Evolutionary conservation across 2,329 filamentous ascomycete species (phyloP).

Genomic region (Xylariaceae sp.): DNA sequence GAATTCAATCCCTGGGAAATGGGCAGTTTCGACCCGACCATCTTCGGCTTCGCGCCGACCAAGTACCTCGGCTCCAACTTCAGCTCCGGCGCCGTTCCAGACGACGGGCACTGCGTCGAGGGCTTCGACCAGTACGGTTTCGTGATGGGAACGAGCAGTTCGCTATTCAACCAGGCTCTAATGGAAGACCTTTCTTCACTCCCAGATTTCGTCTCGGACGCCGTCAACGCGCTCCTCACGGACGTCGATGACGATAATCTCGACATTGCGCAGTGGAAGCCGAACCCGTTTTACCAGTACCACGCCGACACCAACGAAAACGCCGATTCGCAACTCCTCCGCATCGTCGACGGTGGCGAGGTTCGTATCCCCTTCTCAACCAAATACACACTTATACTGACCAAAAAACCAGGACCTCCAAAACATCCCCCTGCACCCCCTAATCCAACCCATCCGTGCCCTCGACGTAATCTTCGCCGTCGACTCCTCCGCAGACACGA

Average conservation of each 20-base stretch:
- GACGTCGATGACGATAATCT: constrained; percentile 53
- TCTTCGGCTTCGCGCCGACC: constrained; percentile 65
- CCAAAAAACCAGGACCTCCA: constrained; percentile 46
- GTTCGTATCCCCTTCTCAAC: neutral
- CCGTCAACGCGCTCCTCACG: constrained; percentile 22
- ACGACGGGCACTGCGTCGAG: constrained; percentile 57
- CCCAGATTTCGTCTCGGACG: neutral
- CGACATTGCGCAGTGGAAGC: constrained; percentile 62
- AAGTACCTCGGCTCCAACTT: constrained; percentile 71
- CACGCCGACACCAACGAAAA: constrained; percentile 55
- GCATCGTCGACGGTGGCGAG: constrained; percentile 72
- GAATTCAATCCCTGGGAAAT: constrained; percentile 79
- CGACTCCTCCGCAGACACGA: constrained; percentile 70
- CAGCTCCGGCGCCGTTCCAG: constrained; percentile 52
- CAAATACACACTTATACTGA: neutral
- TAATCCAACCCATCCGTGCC: constrained; percentile 65
- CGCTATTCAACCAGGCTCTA: constrained; percentile 71
- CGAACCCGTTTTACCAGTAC: constrained; percentile 68
- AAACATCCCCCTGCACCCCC: constrained; percentile 72
- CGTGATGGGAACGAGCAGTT: constrained; percentile 79
- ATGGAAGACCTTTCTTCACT: neutral
- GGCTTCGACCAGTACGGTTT: constrained; percentile 82
- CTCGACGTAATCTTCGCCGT: constrained; percentile 79
- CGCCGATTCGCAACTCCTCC: constrained; percentile 50
- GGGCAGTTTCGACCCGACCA: constrained; percentile 68